A percentile compares a stretch with the other conserved stretches of the same genome.
Conservation (phyloP, 208 protist genomes). For the Polymyxa betae region DNA sequence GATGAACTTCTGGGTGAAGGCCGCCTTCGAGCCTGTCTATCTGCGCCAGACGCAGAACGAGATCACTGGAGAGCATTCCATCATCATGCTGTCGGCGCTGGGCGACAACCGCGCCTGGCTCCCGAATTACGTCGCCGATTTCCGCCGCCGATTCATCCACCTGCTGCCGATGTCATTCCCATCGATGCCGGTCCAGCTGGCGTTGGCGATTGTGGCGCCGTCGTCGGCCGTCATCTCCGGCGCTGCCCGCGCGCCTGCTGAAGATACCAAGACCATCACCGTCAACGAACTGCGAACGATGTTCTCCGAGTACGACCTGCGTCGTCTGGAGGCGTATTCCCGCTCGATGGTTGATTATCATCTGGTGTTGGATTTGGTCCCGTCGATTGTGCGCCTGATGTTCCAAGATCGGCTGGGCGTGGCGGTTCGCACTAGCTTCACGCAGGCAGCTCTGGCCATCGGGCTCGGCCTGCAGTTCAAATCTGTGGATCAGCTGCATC, state of each 20-base stretch:
- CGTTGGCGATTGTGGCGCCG: background rate
- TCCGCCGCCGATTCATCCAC: conserved; percentile 24
- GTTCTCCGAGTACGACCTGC: conserved; percentile 7
- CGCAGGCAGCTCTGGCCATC: conserved; percentile 40
- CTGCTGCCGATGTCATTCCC: conserved; percentile 9
- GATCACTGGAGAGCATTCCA: conserved; percentile 98
- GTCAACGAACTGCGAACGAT: background rate
- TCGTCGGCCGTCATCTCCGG: background rate
- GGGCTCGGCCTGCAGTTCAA: conserved; percentile 56
- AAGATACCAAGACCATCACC: background rate
- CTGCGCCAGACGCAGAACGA: conserved; percentile 75
- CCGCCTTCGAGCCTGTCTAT: conserved; percentile 59
- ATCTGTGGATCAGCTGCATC: background rate
- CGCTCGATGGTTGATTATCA: conserved; percentile 54
- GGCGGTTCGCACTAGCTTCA: background rate
- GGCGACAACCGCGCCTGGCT: background rate
- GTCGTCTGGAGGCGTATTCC: conserved; percentile 33
- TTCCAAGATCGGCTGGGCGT: conserved; percentile 11
- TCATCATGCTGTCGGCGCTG: conserved; percentile 90
- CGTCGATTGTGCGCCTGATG: background rate
- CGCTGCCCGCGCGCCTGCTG: background rate
- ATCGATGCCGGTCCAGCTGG: conserved; percentile 42
- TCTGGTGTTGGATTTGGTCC: conserved; percentile 56
- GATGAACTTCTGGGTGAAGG: conserved; percentile 57
- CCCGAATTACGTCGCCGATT: background rate